A percentile compares a stretch with the other conserved stretches of the same genome.
Evolutionary conservation across 805 yeast species (phyloP).

Genomic region (Teunomyces panamensis): DNA sequence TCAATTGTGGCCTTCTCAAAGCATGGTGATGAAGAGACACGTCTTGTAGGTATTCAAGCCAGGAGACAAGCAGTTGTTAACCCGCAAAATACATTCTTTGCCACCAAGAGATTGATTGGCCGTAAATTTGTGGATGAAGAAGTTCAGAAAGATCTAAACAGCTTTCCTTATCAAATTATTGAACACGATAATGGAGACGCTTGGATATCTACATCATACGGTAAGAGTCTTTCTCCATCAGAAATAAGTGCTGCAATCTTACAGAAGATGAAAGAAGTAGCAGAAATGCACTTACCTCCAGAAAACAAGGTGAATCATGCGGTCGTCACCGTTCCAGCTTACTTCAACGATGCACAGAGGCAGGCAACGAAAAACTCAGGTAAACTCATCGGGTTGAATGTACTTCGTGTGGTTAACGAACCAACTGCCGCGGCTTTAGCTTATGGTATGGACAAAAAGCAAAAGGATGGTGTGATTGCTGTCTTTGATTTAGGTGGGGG

Average conservation of each 20-base stretch:
- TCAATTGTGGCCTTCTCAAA: conserved; percentile 68
- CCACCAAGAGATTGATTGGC: conserved; percentile 80
- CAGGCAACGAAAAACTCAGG: conserved; percentile 85
- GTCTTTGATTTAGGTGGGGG: conserved; percentile 84
- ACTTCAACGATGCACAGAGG: conserved; percentile 78
- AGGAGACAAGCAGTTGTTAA: conserved; percentile 75
- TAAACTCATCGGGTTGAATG: conserved; percentile 68
- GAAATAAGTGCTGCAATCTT: conserved; percentile 68
- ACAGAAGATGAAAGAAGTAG: conserved; percentile 62
- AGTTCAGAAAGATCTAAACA: conserved; percentile 62
- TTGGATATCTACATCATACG: conserved; percentile 50
- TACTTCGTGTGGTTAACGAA: conserved; percentile 74
- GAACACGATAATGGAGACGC: conserved; percentile 66
- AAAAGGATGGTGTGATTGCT: conserved; percentile 50
- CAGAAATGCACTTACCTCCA: conserved; percentile 45
- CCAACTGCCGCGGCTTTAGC: conserved; percentile 88
- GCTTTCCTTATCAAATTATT: conserved; percentile 62
- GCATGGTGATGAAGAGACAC: conserved; percentile 6
- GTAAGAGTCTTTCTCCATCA: conserved; percentile 56
- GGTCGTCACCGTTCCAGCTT: conserved; percentile 83
- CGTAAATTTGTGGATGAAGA: conserved; percentile 65
- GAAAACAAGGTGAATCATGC: conserved; percentile 52
- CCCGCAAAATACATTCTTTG: conserved; percentile 75
- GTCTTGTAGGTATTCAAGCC: conserved; percentile 65
- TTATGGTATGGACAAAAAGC: conserved; percentile 63